A percentile compares a stretch with the other conserved stretches of the same genome.
phyloP scores from a whole-genome alignment of 306 rosid genomes.

The Begonia fuchsioides region DNA sequence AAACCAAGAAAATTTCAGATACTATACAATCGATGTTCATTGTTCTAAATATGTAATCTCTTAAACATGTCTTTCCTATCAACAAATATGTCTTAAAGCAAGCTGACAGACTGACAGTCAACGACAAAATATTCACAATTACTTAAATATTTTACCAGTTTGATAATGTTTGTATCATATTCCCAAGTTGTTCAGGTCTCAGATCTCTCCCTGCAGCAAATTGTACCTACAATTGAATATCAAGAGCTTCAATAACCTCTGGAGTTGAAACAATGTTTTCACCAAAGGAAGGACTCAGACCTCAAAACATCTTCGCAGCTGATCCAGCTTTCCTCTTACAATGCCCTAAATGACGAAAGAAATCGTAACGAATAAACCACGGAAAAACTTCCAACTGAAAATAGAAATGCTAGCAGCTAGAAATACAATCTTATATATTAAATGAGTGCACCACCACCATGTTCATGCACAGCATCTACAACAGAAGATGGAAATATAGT shows the following conservation, averaged over 20 bases:
- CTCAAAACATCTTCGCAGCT: conserved; percentile 91
- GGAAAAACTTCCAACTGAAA: not conserved
- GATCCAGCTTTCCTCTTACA: conserved; percentile 88
- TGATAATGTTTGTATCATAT: conserved; percentile 79
- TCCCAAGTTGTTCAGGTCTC: conserved; percentile 88
- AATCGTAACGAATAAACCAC: conserved; percentile 3
- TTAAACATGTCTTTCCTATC: not conserved
- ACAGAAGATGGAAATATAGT: too few species aligned
- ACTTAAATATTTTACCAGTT: conserved; percentile 39
- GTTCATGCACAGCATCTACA: too few species aligned
- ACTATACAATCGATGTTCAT: not conserved
- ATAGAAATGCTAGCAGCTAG: too few species aligned
- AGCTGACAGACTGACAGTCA: too few species aligned
- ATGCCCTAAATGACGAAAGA: conserved; percentile 46
- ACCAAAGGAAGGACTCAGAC: conserved; percentile 18
- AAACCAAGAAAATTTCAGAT: not conserved
- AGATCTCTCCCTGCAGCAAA: conserved; percentile 97
- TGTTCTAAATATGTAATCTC: not conserved
- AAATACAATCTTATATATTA: too few species aligned
- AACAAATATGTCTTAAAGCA: not conserved
- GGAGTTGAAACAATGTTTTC: not conserved
- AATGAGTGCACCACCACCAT: too few species aligned
- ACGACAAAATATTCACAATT: not conserved
- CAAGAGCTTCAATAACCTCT: not conserved
- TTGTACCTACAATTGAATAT: conserved; percentile 54